These are phyloP conservation scores for Purpureocillium lavendulum DNA, from an alignment of 2,329 filamentous ascomycete genomes.

Conservation along the genomic window DNA sequence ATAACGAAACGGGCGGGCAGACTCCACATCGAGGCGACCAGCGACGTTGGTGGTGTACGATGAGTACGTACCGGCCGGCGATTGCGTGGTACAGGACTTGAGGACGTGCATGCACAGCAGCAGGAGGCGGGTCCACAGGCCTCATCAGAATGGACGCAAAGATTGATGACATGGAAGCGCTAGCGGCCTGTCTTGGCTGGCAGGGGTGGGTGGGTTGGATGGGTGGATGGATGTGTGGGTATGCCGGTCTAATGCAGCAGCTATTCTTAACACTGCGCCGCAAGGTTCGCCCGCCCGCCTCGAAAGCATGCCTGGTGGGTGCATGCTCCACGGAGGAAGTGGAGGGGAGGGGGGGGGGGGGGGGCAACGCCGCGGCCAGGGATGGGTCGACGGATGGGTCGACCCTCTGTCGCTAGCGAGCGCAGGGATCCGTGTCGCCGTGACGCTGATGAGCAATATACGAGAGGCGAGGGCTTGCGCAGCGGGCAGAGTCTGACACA, in stretches of 20 bases:
- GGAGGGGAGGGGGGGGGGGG: slow-evolving; percentile 3
- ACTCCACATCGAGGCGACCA: slow-evolving; percentile 4
- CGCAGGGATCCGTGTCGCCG: slow-evolving; percentile 25
- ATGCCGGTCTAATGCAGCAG: slow-evolving; percentile 23
- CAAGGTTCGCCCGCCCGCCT: slow-evolving; percentile 23
- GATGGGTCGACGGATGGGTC: slow-evolving; percentile 11
- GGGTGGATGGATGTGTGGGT: too few relatives aligned
- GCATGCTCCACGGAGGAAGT: not conserved
- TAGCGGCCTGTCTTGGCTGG: slow-evolving; percentile 19
- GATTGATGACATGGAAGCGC: slow-evolving; percentile 19
- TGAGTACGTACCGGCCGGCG: slow-evolving; percentile 9
- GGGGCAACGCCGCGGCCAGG: slow-evolving; percentile 4
- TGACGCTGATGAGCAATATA: slow-evolving; percentile 42
- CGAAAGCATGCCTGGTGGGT: not conserved
- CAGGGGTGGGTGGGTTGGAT: slow-evolving; percentile 11
- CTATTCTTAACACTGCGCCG: slow-evolving; percentile 33
- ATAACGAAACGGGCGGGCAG: slow-evolving; percentile 10
- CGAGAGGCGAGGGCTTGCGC: slow-evolving; percentile 35
- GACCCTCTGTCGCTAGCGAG: slow-evolving; percentile 13
- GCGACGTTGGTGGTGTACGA: too few relatives aligned
- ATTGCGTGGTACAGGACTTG: slow-evolving; percentile 26
- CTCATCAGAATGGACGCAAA: too few relatives aligned
- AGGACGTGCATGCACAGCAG: slow-evolving; percentile 24
- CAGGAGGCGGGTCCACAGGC: slow-evolving; percentile 13
- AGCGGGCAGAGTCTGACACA: slow-evolving; percentile 37